Conservation (phyloP, 768 basidiomycete species). For the Mycena vitilis region DNA sequence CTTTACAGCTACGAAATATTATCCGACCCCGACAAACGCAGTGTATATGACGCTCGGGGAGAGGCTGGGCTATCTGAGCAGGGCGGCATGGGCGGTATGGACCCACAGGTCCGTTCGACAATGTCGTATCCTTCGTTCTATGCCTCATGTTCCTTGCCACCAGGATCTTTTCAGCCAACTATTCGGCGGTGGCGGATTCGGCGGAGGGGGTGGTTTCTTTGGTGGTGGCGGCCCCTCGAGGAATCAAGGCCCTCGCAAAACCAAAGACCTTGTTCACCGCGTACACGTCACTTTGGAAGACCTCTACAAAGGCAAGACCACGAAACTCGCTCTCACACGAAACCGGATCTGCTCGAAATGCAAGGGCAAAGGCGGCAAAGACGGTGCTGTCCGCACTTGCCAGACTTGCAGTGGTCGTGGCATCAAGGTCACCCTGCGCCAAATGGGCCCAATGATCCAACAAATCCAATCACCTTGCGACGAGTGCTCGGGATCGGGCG, state of each 20-base stretch:
- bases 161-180: conserved; percentile 97
- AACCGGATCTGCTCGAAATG: conserved; percentile 95
- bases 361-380: conserved; percentile 97
- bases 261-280: conserved; percentile 98
- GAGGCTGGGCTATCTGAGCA: conserved; percentile 91
- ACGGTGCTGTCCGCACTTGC: conserved; percentile 91
- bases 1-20: conserved; percentile 86
- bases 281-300: conserved; percentile 98
- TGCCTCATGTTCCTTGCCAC: conserved; percentile 17
- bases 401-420: conserved; percentile 87
- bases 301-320: conserved; percentile 98
- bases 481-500: conserved; percentile 94
- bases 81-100: conserved; percentile 95
- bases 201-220: conserved; percentile 84
- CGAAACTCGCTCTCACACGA: conserved; percentile 95
- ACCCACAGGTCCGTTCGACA: conserved; percentile 78
- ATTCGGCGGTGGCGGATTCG: conserved; percentile 91
- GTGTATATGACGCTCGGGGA: conserved; percentile 89
- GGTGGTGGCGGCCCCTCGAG: conserved; percentile 69
- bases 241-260: conserved; percentile 82
- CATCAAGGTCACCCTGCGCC: conserved; percentile 89
- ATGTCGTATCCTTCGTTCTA: conserved; percentile 1
- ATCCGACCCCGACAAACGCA: conserved; percentile 86
- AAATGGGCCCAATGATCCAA: conserved; percentile 99
- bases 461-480: conserved; percentile 96